These are phyloP conservation scores for Skeletonema tropicum DNA, from an alignment of 108 stramenopile genomes.

Conservation along the genomic window DNA sequence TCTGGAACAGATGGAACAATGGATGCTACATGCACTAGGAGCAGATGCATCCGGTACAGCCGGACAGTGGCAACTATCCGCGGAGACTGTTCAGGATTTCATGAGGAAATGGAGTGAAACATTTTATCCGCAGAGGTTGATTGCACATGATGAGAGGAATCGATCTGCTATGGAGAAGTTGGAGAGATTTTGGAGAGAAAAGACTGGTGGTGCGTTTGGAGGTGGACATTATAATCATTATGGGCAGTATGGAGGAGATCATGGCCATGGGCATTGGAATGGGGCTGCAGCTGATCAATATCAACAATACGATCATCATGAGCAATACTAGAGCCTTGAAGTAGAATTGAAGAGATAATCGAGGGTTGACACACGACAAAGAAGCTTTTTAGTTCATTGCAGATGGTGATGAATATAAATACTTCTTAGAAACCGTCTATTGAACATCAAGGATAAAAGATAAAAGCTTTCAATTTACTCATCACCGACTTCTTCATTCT, in stretches of 20 bases:
- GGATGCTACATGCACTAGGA: conserved; percentile 35
- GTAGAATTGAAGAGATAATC: too few species aligned
- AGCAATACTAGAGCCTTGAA: too few species aligned
- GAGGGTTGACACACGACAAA: too few species aligned
- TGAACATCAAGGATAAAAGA: too few species aligned
- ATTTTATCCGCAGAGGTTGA: conserved; percentile 38
- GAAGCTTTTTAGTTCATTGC: too few species aligned
- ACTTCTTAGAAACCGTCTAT: too few species aligned
- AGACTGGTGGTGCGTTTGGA: conserved; percentile 3
- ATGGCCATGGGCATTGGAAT: conserved; percentile 1
- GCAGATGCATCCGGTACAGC: conserved; percentile 8
- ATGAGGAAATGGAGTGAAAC: conserved; percentile 38
- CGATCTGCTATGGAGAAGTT: conserved; percentile 24
- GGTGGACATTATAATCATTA: not conserved
- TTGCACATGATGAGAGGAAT: conserved; percentile 30
- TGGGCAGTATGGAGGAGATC: not conserved
- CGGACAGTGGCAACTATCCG: conserved; percentile 28
- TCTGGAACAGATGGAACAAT: conserved; percentile 41
- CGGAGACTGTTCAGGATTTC: conserved; percentile 26
- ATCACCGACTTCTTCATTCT: too few species aligned
- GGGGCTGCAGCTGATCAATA: not conserved
- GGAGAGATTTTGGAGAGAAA: conserved; percentile 43
- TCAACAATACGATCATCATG: not conserved
- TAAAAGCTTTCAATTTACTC: too few species aligned
- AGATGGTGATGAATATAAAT: too few species aligned